Percentiles rank a stretch among this genome's conserved stretches.
phyloP scores from a whole-genome alignment of 495 filamentous ascomycete genomes.

The Penicillium nucicola region DNA sequence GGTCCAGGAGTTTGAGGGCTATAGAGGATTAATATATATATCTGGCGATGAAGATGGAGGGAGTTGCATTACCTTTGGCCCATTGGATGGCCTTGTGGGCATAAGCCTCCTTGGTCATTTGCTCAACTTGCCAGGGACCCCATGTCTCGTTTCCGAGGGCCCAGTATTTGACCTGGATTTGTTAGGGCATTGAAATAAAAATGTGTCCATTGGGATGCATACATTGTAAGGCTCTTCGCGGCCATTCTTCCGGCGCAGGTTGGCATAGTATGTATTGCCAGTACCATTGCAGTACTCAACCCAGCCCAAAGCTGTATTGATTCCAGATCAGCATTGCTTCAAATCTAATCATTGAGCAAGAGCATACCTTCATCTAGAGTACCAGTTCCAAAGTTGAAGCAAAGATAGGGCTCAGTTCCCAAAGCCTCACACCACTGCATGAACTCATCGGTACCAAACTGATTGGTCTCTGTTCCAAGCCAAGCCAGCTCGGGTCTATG shows the following conservation, averaged over 20 bases:
- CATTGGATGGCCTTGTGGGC: slow-evolving; percentile 74
- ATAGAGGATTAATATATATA: neutral
- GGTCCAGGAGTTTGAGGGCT: slow-evolving; percentile 73
- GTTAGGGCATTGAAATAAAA: slow-evolving; percentile 5
- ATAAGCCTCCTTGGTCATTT: slow-evolving; percentile 73
- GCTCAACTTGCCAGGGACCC: slow-evolving; percentile 78
- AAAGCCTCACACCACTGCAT: slow-evolving; percentile 72
- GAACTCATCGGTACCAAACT: slow-evolving; percentile 82
- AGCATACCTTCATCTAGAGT: slow-evolving; percentile 65
- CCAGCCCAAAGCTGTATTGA: slow-evolving; percentile 59
- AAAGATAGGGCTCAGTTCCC: slow-evolving; percentile 69
- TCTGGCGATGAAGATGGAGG: neutral
- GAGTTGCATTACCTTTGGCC: slow-evolving; percentile 62
- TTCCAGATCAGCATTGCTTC: neutral
- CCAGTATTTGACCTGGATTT: slow-evolving; percentile 57
- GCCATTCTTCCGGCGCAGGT: slow-evolving; percentile 69
- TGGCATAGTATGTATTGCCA: slow-evolving; percentile 73
- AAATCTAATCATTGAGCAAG: neutral
- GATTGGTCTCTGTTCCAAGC: slow-evolving; percentile 69
- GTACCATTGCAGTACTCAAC: slow-evolving; percentile 78
- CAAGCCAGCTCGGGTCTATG: slow-evolving; percentile 69
- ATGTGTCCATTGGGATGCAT: neutral
- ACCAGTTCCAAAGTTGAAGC: slow-evolving; percentile 70
- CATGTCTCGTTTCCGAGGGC: slow-evolving; percentile 71
- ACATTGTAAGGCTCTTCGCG: slow-evolving; percentile 69